A percentile compares a stretch with the other conserved stretches of the same genome.
Conservation (phyloP, 768 basidiomycete genomes). For the Amanita inopinata region DNA sequence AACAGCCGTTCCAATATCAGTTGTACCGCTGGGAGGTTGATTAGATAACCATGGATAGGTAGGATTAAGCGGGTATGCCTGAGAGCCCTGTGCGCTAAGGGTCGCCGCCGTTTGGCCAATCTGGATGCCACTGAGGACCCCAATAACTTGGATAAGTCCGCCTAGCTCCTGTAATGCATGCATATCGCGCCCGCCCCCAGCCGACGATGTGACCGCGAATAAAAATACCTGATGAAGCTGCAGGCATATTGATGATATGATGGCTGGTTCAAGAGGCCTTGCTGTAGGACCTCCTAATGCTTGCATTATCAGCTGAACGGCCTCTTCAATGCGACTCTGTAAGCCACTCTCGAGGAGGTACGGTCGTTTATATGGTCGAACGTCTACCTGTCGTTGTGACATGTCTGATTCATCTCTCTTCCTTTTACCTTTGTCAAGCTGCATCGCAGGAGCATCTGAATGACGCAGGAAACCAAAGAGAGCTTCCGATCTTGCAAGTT, state of each 20-base stretch:
- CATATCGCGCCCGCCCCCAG: constrained; percentile 41
- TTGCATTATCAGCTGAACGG: constrained; percentile 46
- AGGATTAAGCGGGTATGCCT: constrained; percentile 20
- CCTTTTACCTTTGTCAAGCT: constrained; percentile 66
- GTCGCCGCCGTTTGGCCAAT: constrained; percentile 42
- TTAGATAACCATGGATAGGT: constrained; percentile 27
- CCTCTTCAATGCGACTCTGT: constrained; percentile 47
- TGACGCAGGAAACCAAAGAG: constrained; percentile 59
- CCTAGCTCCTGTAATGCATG: constrained; percentile 63
- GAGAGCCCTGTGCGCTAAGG: constrained; percentile 19
- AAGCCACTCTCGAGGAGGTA: constrained; percentile 36
- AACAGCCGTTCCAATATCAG: constrained; percentile 66
- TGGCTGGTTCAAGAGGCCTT: constrained; percentile 40
- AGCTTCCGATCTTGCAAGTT: constrained; percentile 52
- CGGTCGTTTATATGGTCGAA: constrained; percentile 33
- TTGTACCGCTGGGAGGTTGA: constrained; percentile 17
- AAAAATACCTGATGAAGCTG: constrained; percentile 71
- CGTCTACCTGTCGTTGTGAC: constrained; percentile 20
- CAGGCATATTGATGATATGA: constrained; percentile 63
- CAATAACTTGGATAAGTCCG: constrained; percentile 76
- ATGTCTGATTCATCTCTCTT: constrained; percentile 52
- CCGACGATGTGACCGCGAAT: constrained; percentile 65
- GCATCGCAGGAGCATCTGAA: constrained; percentile 51
- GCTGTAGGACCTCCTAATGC: constrained; percentile 33
- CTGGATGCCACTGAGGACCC: constrained; percentile 69